phyloP scores from a whole-genome alignment of 345 rosid species.

The Euphorbia peplus region DNA sequence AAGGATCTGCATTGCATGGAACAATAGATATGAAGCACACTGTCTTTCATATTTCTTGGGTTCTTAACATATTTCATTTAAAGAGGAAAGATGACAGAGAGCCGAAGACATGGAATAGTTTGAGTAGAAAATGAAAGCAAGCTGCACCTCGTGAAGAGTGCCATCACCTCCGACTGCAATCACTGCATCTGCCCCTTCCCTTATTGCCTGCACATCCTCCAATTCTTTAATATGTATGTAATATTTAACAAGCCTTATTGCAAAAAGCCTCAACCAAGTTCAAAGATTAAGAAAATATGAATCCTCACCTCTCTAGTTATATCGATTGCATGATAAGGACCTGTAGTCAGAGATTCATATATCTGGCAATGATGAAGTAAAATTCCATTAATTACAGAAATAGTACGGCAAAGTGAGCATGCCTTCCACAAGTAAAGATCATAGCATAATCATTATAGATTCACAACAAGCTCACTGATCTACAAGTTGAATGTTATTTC shows the following conservation, averaged over 20 bases:
- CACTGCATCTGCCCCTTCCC: slow-evolving; percentile 92
- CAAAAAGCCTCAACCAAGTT: slow-evolving; percentile 9
- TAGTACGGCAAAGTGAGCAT: background rate
- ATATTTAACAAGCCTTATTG: background rate
- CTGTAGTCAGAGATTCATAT: slow-evolving; percentile 76
- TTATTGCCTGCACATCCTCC: slow-evolving; percentile 58
- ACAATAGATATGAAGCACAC: background rate
- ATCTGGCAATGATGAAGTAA: slow-evolving; percentile 43
- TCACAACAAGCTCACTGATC: background rate
- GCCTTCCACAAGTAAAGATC: background rate
- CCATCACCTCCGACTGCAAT: slow-evolving; percentile 99
- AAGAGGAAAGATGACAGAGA: background rate
- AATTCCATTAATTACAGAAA: background rate
- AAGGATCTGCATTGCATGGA: background rate
- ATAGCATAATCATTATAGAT: background rate
- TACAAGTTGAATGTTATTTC: background rate
- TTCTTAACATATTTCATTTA: background rate
- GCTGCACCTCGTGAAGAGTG: slow-evolving; percentile 82
- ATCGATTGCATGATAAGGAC: slow-evolving; percentile 91
- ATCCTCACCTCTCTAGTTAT: slow-evolving; percentile 82
- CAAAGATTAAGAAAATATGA: slow-evolving; percentile 14
- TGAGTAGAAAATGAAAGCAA: background rate
- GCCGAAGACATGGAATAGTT: background rate
- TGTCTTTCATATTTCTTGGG: background rate
- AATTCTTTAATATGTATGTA: background rate